These are phyloP conservation scores for Arabis alpina DNA, from an alignment of 345 rosid genomes.

Conservation along the genomic window DNA sequence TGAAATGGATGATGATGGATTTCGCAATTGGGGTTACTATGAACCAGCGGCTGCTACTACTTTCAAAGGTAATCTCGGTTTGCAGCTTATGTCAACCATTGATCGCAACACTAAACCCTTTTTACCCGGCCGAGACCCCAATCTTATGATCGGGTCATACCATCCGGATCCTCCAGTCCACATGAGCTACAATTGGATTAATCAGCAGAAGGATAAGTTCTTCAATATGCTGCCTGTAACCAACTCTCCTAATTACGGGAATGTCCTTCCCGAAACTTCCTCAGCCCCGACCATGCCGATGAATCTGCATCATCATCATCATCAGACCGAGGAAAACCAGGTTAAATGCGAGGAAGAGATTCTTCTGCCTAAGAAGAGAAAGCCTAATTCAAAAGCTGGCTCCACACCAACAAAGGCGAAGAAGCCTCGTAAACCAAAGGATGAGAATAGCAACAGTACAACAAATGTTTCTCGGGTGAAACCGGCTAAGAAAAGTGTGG, in stretches of 20 bases:
- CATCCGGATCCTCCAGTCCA: constrained; percentile 57
- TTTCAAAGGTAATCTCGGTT: constrained; percentile 72
- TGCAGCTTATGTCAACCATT: constrained; percentile 81
- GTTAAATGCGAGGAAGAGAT: constrained; percentile 55
- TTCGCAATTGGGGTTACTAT: constrained; percentile 92
- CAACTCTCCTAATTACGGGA: constrained; percentile 49
- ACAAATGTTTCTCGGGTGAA: constrained; percentile 56
- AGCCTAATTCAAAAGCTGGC: constrained; percentile 53
- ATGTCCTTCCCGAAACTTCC: constrained; percentile 59
- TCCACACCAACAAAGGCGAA: constrained; percentile 57
- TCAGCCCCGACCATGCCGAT: constrained; percentile 66
- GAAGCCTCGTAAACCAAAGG: constrained; percentile 87
- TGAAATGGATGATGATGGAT: constrained; percentile 73
- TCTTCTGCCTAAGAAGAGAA: constrained; percentile 68
- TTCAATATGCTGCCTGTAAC: constrained; percentile 62
- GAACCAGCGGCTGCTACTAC: constrained; percentile 61
- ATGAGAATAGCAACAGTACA: constrained; percentile 37
- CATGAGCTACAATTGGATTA: constrained; percentile 74
- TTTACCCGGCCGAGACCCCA: constrained; percentile 70
- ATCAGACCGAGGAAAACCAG: constrained; percentile 53
- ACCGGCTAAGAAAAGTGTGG: constrained; percentile 83
- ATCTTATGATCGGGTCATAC: constrained; percentile 60
- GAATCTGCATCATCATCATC: constrained; percentile 57
- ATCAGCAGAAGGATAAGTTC: constrained; percentile 66
- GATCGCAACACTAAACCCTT: constrained; percentile 83